Base-by-base conservation (phyloP, 2,329 filamentous ascomycete genomes). In the Calonectria ilicicola region DNA sequence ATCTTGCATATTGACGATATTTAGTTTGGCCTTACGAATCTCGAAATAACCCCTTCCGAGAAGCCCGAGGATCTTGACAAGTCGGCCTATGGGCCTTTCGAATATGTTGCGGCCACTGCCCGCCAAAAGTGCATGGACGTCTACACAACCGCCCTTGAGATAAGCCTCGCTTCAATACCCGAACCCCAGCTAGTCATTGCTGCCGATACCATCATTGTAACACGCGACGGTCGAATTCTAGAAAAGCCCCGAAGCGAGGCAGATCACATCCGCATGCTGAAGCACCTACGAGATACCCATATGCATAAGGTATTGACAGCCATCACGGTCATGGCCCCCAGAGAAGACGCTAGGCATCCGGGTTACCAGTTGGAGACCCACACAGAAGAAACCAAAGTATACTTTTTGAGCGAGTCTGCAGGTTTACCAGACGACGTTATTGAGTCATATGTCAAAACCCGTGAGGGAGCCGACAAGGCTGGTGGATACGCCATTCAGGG, bases 401-500 rank as follows among this genome's bases (percentile, higher is more conserved):
- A 90, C 81, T 99, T 99, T 84, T 95, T 95, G 81, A 84, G 88
- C 71, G 90, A 89, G 77, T 78, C 80, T 17, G 86, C 90, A 19
- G 90, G 90, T 4, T 81, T 91, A 72, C 86, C 87, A 17, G 96
- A 99, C 85, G 95, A 98, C 72, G 90, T 98, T 77, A 92, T 98
- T 72, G 87, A 95, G 78, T 90, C 87, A 6, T 96, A 96, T 81
- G 93, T 96, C 70, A 90, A 89, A 80, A 98, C 96, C 26, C 89
- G 96, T 68, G 97, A 99, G 87, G 97, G 97, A 2, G 95, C 92
- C 14, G 97, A 98, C 84, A 99, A 98, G 87, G 97, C 97, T 0
- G 97, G 97, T 2, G 97, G 97, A 0, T 99, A 99, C 84, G 97
- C 95, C 1, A 91, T 99, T 66, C 97, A 99, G 84, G 97, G 96